A percentile compares a stretch with the other conserved stretches of the same genome.
Evolutionary conservation across 192 early-diverging fungal genomes (phyloP).

Genomic region (Coemansia sp.): DNA sequence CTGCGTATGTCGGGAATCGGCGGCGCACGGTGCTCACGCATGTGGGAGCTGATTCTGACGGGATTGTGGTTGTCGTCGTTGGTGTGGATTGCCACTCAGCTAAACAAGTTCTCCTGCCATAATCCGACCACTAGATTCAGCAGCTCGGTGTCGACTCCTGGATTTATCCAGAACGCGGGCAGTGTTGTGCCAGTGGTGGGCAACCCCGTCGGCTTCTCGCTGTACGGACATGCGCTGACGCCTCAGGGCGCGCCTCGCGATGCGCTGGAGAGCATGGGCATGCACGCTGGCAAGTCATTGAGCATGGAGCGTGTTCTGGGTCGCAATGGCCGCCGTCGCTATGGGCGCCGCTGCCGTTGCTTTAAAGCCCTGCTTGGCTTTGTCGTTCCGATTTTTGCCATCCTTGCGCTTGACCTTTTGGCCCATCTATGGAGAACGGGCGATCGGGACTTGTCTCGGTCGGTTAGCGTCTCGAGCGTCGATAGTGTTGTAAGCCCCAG

Average conservation of each 20-base stretch:
- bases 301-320: slow-evolving; percentile 31
- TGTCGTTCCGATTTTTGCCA: slow-evolving; percentile 47
- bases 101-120: slow-evolving; percentile 50
- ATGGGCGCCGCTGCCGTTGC: slow-evolving; percentile 34
- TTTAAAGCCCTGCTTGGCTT: slow-evolving; percentile 49
- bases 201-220: slow-evolving; percentile 33
- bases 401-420: slow-evolving; percentile 38
- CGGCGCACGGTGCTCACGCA: slow-evolving; percentile 40
- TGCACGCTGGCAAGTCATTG: not conserved
- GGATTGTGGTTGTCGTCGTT: slow-evolving; percentile 48
- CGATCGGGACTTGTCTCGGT: slow-evolving; percentile 9
- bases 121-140: slow-evolving; percentile 7
- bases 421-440: slow-evolving; percentile 34
- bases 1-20: slow-evolving; percentile 30
- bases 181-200: not conserved
- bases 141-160: not conserved
- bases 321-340: slow-evolving; percentile 37
- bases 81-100: slow-evolving; percentile 51
- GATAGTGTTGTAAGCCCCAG: slow-evolving; percentile 27
- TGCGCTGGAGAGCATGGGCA: slow-evolving; percentile 21
- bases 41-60: slow-evolving; percentile 47
- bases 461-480: slow-evolving; percentile 38
- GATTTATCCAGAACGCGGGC: slow-evolving; percentile 1
- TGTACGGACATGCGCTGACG: slow-evolving; percentile 47
- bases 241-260: slow-evolving; percentile 28